A percentile compares a stretch with the other conserved stretches of the same genome.
Conservation (phyloP, 768 basidiomycete species). For the Trametes maxima region DNA sequence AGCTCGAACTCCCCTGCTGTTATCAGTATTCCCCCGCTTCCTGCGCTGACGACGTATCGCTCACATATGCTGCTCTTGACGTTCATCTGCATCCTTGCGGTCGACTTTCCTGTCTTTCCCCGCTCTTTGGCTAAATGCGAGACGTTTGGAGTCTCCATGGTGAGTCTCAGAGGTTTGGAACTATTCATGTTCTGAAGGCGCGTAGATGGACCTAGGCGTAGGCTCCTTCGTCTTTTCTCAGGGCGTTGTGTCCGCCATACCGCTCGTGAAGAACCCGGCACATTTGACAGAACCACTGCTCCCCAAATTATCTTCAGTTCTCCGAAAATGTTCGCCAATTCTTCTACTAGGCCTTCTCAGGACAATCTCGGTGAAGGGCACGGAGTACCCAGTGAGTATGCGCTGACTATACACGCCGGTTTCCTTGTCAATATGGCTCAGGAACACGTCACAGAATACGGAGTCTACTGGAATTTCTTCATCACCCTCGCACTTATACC, state of each 20-base stretch:
- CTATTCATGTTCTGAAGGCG: neutral
- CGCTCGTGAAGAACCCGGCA: conserved; percentile 65
- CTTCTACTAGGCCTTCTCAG: conserved; percentile 74
- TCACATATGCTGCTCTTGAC: conserved; percentile 97
- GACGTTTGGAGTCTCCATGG: conserved; percentile 92
- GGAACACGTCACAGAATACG: conserved; percentile 98
- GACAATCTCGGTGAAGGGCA: conserved; percentile 86
- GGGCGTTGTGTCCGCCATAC: conserved; percentile 87
- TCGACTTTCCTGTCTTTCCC: conserved; percentile 94
- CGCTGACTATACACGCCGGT: neutral
- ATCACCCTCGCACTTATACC: conserved; percentile 86
- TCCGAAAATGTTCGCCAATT: conserved; percentile 67
- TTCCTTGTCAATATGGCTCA: conserved; percentile 29
- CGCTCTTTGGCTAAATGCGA: conserved; percentile 89
- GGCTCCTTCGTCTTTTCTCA: conserved; percentile 98
- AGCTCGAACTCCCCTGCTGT: neutral
- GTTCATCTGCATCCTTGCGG: conserved; percentile 86
- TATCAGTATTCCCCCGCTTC: conserved; percentile 45
- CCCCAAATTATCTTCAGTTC: conserved; percentile 51
- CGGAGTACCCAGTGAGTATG: conserved; percentile 85
- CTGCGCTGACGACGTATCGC: conserved; percentile 84
- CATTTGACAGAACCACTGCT: conserved; percentile 51
- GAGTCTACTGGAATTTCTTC: conserved; percentile 99
- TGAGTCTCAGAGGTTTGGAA: conserved; percentile 38
- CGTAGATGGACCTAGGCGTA: conserved; percentile 96